These are phyloP conservation scores for Arabis alpina DNA, from an alignment of 345 rosid genomes.

Conservation along the genomic window DNA sequence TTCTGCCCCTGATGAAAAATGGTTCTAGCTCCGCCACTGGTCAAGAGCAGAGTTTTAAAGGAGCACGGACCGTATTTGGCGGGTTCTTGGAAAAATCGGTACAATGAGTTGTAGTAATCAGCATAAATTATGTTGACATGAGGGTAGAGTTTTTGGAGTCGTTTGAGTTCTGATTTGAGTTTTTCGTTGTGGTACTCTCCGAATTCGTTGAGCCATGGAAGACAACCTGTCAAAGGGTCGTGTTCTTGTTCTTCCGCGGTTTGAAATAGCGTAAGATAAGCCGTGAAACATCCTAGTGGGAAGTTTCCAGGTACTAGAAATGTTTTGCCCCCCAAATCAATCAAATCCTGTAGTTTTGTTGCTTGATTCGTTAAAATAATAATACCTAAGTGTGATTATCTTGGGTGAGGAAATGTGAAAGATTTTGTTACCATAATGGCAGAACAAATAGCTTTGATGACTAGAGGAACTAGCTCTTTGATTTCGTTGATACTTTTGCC, in stretches of 20 bases:
- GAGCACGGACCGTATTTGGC: constrained; percentile 44
- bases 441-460: constrained; percentile 42
- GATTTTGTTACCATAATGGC: constrained; percentile 45
- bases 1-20: too few relatives aligned
- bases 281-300: constrained; percentile 49
- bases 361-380: not conserved
- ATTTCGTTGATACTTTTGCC: constrained; percentile 35
- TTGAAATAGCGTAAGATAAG: constrained; percentile 42
- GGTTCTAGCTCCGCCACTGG: too few relatives aligned
- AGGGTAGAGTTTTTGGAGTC: constrained; percentile 40
- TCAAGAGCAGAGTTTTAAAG: not conserved
- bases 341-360: constrained; percentile 47
- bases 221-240: constrained; percentile 52
- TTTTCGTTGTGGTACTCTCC: constrained; percentile 44
- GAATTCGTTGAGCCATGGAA: constrained; percentile 50
- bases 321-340: constrained; percentile 50
- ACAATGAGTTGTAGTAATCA: constrained; percentile 45
- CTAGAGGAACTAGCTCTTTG: constrained; percentile 44
- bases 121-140: constrained; percentile 44
- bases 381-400: not conserved
- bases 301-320: constrained; percentile 55
- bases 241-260: constrained; percentile 27
- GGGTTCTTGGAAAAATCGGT: constrained; percentile 43
- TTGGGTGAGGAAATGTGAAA: not conserved
- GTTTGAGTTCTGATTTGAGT: constrained; percentile 40